Evolutionary conservation across 1,284 basidiomycete species (phyloP), one percentile per base, ranked within the genome.

Genomic region (Ustilago lituana): DNA sequence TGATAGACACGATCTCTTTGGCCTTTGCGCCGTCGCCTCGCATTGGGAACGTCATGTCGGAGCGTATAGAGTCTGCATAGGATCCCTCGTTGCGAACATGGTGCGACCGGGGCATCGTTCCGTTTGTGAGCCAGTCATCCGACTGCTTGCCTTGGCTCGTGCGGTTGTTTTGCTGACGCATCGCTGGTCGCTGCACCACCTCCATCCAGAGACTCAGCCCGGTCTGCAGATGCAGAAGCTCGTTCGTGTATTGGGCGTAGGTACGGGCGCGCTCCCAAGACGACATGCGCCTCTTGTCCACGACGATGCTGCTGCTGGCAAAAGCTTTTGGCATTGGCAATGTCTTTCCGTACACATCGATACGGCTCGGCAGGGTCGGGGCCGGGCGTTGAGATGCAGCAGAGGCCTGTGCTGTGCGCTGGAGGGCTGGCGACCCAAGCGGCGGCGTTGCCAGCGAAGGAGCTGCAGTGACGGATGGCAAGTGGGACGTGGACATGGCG

Each of bases 31-130:
- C 77, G 27, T 78, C 77, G 3, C 77, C 77, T 5, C 77, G 60
- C 60, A 78, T 76, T 14, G 77, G 77, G 48, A 78, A 78, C 3
- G 77, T 78, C 64, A 70, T 65, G 29, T 77, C 77, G 4, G 73
- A 75, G 3, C 77, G 77, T 3, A 77, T 44, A 27, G 76, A 73
- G 43, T 74, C 70, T 9, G 70, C 73, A 31, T 75, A 75, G n/a
- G 55, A 62, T 0, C 60, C 69, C n/a, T 74, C 68, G 29, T 58
- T 53, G 22, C 74, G 57, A 0, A 50, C 40, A 23, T 74, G 71
- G 15, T 44, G 43, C 32, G 54, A 53, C n/a, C 46, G 36, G 15
- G 58, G 58, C 47, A 62, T 23, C 12, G 56, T 54, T 0, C 49
- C 54, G 17, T 50, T 41, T 7, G 55, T 26, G 37, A 59, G 6